phyloP scores from a whole-genome alignment of 345 rosid species.

The Balakata baccata region DNA sequence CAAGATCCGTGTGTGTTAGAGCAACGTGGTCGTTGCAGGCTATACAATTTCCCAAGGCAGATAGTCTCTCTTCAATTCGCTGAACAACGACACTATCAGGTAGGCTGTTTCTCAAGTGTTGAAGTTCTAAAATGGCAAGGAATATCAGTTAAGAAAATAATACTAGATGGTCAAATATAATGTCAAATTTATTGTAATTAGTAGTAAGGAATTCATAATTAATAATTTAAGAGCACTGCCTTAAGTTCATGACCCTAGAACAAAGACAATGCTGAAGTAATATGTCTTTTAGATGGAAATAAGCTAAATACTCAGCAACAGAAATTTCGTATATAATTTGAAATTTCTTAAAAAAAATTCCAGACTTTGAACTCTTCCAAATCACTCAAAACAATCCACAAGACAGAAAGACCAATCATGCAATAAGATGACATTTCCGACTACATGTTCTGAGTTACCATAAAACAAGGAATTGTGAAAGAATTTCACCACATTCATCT shows the following conservation, averaged over 20 bases:
- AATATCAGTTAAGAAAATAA: background rate
- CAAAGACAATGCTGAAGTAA: background rate
- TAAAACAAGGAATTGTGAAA: background rate
- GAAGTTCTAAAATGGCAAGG: constrained; percentile 58
- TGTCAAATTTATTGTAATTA: background rate
- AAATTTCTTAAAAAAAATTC: background rate
- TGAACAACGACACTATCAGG: constrained; percentile 91
- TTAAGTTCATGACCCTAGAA: background rate
- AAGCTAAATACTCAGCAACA: background rate
- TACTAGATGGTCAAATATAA: background rate
- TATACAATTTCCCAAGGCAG: constrained; percentile 93
- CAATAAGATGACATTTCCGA: background rate
- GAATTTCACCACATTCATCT: no score
- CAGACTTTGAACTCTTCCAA: no score
- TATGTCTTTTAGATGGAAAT: background rate
- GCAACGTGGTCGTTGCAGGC: constrained; percentile 98
- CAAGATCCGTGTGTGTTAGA: constrained; percentile 88
- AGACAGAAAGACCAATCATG: background rate
- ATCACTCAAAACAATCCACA: background rate
- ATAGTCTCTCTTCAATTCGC: constrained; percentile 82
- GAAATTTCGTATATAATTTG: background rate
- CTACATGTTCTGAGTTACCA: background rate
- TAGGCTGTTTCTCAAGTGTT: constrained; percentile 86
- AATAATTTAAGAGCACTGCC: background rate
- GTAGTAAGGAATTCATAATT: no score